phyloP scores from a whole-genome alignment of 2,329 filamentous ascomycete genomes.

The Periconia macrospinosa region DNA sequence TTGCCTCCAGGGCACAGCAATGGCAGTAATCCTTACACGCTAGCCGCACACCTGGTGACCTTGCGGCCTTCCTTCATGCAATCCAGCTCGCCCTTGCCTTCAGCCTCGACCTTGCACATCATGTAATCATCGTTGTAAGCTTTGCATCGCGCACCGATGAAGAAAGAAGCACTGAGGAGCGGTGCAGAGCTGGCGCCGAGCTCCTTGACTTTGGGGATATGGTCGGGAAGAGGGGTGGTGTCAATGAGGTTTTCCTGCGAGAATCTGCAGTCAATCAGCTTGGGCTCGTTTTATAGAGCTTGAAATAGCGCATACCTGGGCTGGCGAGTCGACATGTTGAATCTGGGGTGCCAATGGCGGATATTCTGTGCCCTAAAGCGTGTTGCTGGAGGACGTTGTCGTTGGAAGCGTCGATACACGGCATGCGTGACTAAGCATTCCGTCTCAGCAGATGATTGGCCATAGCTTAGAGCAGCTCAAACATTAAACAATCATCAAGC shows the following conservation, averaged over 20 bases:
- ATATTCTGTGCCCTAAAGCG: conserved; percentile 29
- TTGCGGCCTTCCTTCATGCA: conserved; percentile 96
- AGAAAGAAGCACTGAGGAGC: conserved; percentile 88
- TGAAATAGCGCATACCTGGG: conserved; percentile 53
- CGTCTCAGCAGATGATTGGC: conserved; percentile 12
- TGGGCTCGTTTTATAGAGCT: conserved; percentile 5
- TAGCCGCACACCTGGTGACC: conserved; percentile 93
- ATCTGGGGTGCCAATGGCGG: conserved; percentile 42
- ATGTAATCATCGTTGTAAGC: conserved; percentile 99
- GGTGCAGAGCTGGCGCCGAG: conserved; percentile 92
- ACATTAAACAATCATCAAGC: not conserved
- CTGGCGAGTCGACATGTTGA: conserved; percentile 63
- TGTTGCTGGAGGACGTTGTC: not conserved
- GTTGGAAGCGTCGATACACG: not conserved
- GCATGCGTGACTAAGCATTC: conserved; percentile 1
- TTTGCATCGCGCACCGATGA: conserved; percentile 94
- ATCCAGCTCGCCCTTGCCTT: conserved; percentile 87
- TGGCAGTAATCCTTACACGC: conserved; percentile 67
- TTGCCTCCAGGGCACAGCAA: not conserved
- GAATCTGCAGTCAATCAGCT: conserved; percentile 66
- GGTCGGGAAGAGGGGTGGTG: conserved; percentile 89
- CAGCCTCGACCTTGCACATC: conserved; percentile 97
- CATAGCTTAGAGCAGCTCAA: not conserved
- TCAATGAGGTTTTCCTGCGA: conserved; percentile 92
- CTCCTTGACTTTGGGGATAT: conserved; percentile 91